A percentile compares a stretch with the other conserved stretches of the same genome.
Evolutionary conservation across 2,329 filamentous ascomycete genomes (phyloP).

Genomic region (Aureobasidium sp.): DNA sequence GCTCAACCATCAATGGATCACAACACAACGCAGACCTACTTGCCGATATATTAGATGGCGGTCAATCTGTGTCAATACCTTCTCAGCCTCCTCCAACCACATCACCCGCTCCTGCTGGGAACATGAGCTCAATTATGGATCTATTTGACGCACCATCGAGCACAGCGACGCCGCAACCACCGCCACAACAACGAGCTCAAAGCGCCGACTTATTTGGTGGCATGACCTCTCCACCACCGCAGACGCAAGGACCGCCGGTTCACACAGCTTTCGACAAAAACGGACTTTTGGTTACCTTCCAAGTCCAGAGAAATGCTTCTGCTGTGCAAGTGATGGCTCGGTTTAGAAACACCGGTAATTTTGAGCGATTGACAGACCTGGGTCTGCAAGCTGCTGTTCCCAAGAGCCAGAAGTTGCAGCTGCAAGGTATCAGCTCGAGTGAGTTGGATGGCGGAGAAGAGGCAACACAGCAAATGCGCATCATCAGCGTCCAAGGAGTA

Average conservation of each 20-base stretch:
- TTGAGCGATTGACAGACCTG: conserved; percentile 62
- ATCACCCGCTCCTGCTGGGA: conserved; percentile 23
- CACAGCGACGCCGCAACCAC: conserved; percentile 36
- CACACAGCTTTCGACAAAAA: conserved; percentile 82
- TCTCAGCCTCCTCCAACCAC: conserved; percentile 40
- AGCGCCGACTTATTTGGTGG: conserved; percentile 38
- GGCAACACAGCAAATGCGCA: conserved; percentile 84
- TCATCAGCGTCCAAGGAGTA: conserved; percentile 81
- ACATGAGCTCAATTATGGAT: conserved; percentile 71
- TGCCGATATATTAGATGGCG: conserved; percentile 81
- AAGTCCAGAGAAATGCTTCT: conserved; percentile 74
- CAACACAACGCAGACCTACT: conserved; percentile 77
- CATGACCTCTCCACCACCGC: conserved; percentile 43
- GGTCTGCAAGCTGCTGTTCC: conserved; percentile 91
- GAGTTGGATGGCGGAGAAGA: conserved; percentile 72
- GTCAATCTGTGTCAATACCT: conserved; percentile 36
- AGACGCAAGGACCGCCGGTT: conserved; percentile 35
- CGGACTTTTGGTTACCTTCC: conserved; percentile 71
- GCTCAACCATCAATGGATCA: conserved; percentile 49
- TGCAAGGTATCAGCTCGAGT: conserved; percentile 79
- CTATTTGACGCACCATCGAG: conserved; percentile 58
- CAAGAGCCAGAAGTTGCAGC: conserved; percentile 88
- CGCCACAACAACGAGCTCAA: conserved; percentile 30
- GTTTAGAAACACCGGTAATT: conserved; percentile 70
- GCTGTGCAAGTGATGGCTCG: conserved; percentile 74